Base-by-base conservation (phyloP, 139 green algal species). In the Chlorella sp. region DNA sequence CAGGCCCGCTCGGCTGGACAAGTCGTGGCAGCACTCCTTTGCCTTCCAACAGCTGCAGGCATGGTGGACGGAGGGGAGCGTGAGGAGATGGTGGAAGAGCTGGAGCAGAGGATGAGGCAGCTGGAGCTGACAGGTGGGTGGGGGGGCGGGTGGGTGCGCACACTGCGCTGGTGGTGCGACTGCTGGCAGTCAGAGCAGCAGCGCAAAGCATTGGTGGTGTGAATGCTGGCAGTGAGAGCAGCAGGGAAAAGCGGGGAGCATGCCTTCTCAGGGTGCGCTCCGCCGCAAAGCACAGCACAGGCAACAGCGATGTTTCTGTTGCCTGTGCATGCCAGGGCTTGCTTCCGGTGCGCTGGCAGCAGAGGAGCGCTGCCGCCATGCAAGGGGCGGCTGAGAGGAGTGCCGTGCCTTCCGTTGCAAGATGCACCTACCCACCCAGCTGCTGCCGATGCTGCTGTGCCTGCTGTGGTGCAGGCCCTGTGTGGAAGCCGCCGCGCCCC, bases 401-500 rank as follows among this genome's bases (percentile, higher is more conserved):
- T n/a, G n/a, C n/a, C n/a, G n/a, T n/a, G n/a, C n/a, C n/a, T n/a
- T n/a, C n/a, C n/a, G n/a, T n/a, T n/a, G n/a, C n/a, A n/a, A n/a
- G n/a, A n/a, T n/a, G 9, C 48, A 9, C 48, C 48, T 9, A 57
- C 48, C 9, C 30, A n/a, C 32, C 28, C 19, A 24, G 15, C 73
- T 80, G 15, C 73, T 40, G 15, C 3, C 42, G 15, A 40, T n/a
- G 3, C 36, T n/a, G 3, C 15, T 30, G 73, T 80, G n/a, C 77
- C 42, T 48, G 15, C 79, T 37, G 22, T n/a, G 22, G 34, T 84
- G 85, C 85, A 82, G 95, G 96, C 3, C 95, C 96, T 0, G 87
- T 92, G 11, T 97, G 94, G 94, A 91, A 88, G 53, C 91, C 94
- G 7, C 93, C 94, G 9, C 91, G 83, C 28, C 68, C 93, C 28